Evolutionary conservation across 495 filamentous ascomycete species (phyloP), one percentile per base, ranked within the genome.

Genomic region (Hapsidospora chrysogenum): DNA sequence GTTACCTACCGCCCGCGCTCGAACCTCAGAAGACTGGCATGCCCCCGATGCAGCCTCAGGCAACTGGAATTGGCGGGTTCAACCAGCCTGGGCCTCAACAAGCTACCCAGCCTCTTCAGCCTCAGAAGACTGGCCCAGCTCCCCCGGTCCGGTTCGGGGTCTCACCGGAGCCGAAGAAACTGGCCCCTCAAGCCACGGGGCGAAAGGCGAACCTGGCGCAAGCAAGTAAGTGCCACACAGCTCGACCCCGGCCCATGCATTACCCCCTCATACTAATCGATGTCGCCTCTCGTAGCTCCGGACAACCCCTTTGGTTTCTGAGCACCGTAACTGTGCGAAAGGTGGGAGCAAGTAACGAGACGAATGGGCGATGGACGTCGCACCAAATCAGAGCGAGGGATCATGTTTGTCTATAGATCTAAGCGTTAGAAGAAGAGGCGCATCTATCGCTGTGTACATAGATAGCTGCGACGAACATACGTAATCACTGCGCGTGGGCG

Each of bases 111-210:
- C 50, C 75, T 58, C 59, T 97, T 38, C 54, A 74, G 31, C 76
- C 89, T 21, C 89, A 97, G 54, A 78, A 85, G 64, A 97, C 89
- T 2, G 89, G 89, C 0, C 92, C 89, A n/a, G 60, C 89, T 21
- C 89, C 89, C 20, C 74, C 85, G 13, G 72, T 97, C 14, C 65
- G 85, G 41, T 97, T 97, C 47, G 89, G 89, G 16, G 78, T 93
- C 30, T 61, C 66, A 42, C 57, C 57, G 14, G 74, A 72, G 23
- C 60, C 60, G 8, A 83, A 84, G 54, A 86, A 82, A 51, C 58
- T 96, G 46, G 69, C 72, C 40, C 80, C 86, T 20, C 89, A 97
- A 62, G 70, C 85, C 16, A 97, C 89, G 17, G 92, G 89, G 45
- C 56, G 77, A 42, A 76, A 77, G 64, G 89, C 89, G 36, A 94